These are phyloP conservation scores for Sclerotinia sclerotiorum DNA, from an alignment of 2,329 filamentous ascomycete genomes.

Conservation along the genomic window DNA sequence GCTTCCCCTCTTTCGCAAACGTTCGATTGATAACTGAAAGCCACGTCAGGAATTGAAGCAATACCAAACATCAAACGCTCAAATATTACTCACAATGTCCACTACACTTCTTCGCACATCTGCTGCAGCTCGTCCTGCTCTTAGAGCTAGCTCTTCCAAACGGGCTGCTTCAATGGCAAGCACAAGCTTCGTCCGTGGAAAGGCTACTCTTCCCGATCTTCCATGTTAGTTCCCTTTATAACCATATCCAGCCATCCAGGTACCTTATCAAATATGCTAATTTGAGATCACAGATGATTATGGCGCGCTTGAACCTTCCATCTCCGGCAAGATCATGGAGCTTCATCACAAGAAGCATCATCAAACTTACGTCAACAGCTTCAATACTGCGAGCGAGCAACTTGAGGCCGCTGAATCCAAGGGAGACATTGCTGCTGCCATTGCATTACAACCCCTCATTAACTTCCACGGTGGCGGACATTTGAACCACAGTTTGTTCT, in stretches of 20 bases:
- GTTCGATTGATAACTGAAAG: conserved; percentile 21
- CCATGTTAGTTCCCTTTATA: conserved; percentile 54
- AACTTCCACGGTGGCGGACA: conserved; percentile 69
- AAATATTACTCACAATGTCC: conserved; percentile 58
- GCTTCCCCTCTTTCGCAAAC: conserved; percentile 16
- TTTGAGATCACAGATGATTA: conserved; percentile 72
- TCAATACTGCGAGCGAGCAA: conserved; percentile 77
- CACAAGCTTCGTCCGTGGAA: conserved; percentile 77
- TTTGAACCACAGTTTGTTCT: conserved; percentile 67
- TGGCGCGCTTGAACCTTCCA: conserved; percentile 80
- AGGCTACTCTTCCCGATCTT: conserved; percentile 91
- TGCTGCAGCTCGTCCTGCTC: conserved; percentile 65
- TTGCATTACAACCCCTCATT: conserved; percentile 57
- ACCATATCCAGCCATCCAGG: neutral
- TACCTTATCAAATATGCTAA: conserved; percentile 12
- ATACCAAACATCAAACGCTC: conserved; percentile 26
- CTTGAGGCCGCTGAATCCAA: conserved; percentile 57
- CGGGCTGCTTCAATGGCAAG: conserved; percentile 65
- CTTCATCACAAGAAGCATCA: conserved; percentile 94
- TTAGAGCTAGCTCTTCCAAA: conserved; percentile 65
- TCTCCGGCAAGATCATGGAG: conserved; percentile 94
- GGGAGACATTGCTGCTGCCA: conserved; percentile 53
- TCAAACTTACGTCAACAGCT: conserved; percentile 87
- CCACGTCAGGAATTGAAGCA: conserved; percentile 18
- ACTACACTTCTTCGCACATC: conserved; percentile 71